phyloP scores from a whole-genome alignment of 1,284 basidiomycete genomes.

The Tilletiaria anomala region DNA sequence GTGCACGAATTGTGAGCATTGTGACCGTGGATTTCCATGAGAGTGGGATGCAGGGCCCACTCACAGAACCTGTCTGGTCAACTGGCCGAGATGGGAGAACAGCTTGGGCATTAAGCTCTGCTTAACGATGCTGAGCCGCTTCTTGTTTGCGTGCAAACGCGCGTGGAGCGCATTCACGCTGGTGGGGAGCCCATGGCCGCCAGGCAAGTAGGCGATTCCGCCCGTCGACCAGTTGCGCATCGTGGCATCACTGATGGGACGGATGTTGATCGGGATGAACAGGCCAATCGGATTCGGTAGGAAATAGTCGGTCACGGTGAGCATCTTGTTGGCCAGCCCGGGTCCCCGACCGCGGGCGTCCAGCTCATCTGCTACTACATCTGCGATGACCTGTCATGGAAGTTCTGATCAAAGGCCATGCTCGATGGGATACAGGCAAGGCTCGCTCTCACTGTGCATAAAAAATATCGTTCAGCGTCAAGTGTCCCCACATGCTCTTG shows the following conservation, averaged over 20 bases:
- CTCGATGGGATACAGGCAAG: too few species aligned
- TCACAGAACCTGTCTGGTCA: constrained; percentile 21
- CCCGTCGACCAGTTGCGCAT: constrained; percentile 35
- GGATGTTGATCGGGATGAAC: constrained; percentile 32
- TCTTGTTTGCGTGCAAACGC: constrained; percentile 20
- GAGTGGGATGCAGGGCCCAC: constrained; percentile 5
- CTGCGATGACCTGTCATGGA: constrained; percentile 19
- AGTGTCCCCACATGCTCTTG: constrained; percentile 12
- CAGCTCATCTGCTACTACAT: constrained; percentile 23
- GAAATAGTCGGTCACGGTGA: constrained; percentile 10
- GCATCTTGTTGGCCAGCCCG: constrained; percentile 6
- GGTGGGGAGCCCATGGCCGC: constrained; percentile 4
- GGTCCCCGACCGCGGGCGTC: constrained; percentile 8
- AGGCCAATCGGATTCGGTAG: constrained; percentile 19
- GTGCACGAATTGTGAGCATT: too few species aligned
- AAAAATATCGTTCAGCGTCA: constrained; percentile 36
- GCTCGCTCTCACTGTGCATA: too few species aligned
- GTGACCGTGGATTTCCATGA: too few species aligned
- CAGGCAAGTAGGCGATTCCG: constrained; percentile 25
- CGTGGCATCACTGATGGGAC: constrained; percentile 24
- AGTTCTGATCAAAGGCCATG: neutral
- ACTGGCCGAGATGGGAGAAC: constrained; percentile 16
- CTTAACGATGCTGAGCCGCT: constrained; percentile 24
- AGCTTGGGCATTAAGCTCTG: constrained; percentile 20
- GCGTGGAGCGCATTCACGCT: constrained; percentile 10